A percentile compares a stretch with the other conserved stretches of the same genome.
Evolutionary conservation across 495 filamentous ascomycete species (phyloP).

Genomic region (Hyaloscypha hepaticicola): DNA sequence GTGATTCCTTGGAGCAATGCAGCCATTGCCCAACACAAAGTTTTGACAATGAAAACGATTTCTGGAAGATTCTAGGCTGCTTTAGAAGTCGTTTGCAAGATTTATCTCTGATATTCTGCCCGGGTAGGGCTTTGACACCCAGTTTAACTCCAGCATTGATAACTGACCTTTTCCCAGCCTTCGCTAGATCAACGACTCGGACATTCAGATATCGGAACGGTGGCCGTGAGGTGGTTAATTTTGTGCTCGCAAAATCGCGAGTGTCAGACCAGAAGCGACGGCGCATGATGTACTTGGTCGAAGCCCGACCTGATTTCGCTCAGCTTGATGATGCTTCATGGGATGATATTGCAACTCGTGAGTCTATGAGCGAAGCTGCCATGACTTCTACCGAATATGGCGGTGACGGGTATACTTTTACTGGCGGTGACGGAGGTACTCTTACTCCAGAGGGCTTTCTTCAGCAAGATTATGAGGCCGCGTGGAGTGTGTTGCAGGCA

Average conservation of each 20-base stretch:
- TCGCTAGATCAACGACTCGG: slow-evolving; percentile 13
- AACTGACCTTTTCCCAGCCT: background rate
- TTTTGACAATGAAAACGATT: slow-evolving; percentile 21
- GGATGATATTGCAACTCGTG: slow-evolving; percentile 3
- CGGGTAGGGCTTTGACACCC: slow-evolving; percentile 3
- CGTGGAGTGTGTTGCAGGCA: slow-evolving; percentile 23
- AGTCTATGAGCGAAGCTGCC: slow-evolving; percentile 6
- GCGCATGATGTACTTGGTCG: slow-evolving; percentile 22
- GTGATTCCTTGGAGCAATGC: slow-evolving; percentile 18
- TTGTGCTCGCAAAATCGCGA: slow-evolving; percentile 19
- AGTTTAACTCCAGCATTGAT: background rate
- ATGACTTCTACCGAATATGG: background rate
- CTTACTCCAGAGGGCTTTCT: background rate
- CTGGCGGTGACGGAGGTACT: background rate
- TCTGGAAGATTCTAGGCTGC: slow-evolving; percentile 26
- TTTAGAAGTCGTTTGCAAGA: slow-evolving; percentile 16
- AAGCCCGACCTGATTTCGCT: slow-evolving; percentile 12
- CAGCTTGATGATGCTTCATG: slow-evolving; percentile 10
- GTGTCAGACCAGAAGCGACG: slow-evolving; percentile 21
- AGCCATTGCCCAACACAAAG: slow-evolving; percentile 24
- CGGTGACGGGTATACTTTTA: background rate
- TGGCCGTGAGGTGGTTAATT: slow-evolving; percentile 15
- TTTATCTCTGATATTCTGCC: slow-evolving; percentile 13
- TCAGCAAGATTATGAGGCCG: slow-evolving; percentile 21
- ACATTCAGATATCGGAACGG: slow-evolving; percentile 7